These are phyloP conservation scores for Vitis labrusca DNA, from an alignment of 164 flowering plant genomes.

Conservation along the genomic window DNA sequence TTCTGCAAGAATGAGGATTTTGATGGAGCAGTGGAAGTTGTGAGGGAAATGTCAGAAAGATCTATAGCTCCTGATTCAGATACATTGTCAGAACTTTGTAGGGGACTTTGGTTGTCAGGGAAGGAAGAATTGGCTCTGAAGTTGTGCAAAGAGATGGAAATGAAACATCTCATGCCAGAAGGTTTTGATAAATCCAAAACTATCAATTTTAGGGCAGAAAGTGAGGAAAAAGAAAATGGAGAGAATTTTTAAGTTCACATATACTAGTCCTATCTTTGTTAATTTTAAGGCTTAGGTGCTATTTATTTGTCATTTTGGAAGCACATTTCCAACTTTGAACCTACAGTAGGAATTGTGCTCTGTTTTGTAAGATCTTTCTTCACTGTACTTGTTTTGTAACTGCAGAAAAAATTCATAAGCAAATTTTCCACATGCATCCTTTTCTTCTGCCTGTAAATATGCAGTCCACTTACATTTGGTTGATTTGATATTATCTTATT, in stretches of 20 bases:
- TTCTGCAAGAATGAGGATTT: conserved; percentile 68
- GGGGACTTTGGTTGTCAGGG: conserved; percentile 47
- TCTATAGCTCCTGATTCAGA: conserved; percentile 43
- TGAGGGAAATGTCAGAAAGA: conserved; percentile 63
- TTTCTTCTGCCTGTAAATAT: too few relatives aligned
- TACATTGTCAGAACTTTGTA: conserved; percentile 35
- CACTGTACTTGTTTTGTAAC: too few relatives aligned
- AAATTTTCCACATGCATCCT: too few relatives aligned
- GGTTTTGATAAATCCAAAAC: conserved; percentile 25
- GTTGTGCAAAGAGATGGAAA: conserved; percentile 44
- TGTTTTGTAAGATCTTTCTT: too few relatives aligned
- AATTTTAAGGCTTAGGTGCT: background rate
- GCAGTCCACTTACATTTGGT: too few relatives aligned
- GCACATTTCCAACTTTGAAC: background rate
- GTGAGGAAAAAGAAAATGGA: background rate
- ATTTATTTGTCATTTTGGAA: background rate
- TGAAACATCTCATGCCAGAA: conserved; percentile 40
- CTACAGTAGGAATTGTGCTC: too few relatives aligned
- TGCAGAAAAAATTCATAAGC: too few relatives aligned
- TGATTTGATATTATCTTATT: too few relatives aligned
- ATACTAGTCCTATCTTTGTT: background rate
- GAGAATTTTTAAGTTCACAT: background rate
- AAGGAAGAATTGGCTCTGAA: conserved; percentile 40
- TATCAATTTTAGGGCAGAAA: conserved; percentile 1
- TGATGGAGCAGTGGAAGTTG: conserved; percentile 63